Evolutionary conservation across 2,329 filamentous ascomycete genomes (phyloP), one percentile per base, ranked within the genome.

Genomic region (Penicillium sp.): DNA sequence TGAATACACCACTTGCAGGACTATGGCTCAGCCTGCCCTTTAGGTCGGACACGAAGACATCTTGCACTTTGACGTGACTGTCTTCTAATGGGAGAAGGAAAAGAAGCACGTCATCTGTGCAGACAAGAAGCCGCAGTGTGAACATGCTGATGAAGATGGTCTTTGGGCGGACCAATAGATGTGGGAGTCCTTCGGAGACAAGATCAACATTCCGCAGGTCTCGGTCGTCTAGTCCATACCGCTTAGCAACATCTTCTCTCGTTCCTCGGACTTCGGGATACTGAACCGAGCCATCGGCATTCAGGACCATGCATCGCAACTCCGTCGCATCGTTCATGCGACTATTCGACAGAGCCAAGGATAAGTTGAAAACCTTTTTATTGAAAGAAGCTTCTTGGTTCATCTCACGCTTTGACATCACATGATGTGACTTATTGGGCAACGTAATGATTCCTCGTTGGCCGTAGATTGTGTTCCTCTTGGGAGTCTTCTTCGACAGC

Each of bases 71-170:
- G 12, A 49, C 53, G 14, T 55, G 50, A 6, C 37, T 29, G 6
- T 44, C 40, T 16, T 54, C 56, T 2, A 46, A 30, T 3, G 58
- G 56, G 0, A 64, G 19, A 19, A 64, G 56, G 40, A 71, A 61
- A 2, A 70, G 52, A 7, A 69, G 55, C 0, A 64, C 58, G 25
- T 60, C 59, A 45, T 69, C 61, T 1, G 61, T 55, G 44, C 69
- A 62, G 18, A 71, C 58, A 6, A 71, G 50, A 22, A 71, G 58
- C n/a, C 69, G 66, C 25, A 71, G 50, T 40, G 64, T 62, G 49
- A 71, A 70, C 19, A 71, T 54, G 45, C 69, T 66, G 18, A 71
- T 53, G 4, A 71, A 54, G 29, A 71, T 64, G 3, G 66, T 64
- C 2, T 44, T 53, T 1, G 64, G 63, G 6, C 68, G 60, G 27